These are phyloP conservation scores for Zygosaccharomyces bisporus DNA, from an alignment of 805 yeast species.

Conservation along the genomic window DNA sequence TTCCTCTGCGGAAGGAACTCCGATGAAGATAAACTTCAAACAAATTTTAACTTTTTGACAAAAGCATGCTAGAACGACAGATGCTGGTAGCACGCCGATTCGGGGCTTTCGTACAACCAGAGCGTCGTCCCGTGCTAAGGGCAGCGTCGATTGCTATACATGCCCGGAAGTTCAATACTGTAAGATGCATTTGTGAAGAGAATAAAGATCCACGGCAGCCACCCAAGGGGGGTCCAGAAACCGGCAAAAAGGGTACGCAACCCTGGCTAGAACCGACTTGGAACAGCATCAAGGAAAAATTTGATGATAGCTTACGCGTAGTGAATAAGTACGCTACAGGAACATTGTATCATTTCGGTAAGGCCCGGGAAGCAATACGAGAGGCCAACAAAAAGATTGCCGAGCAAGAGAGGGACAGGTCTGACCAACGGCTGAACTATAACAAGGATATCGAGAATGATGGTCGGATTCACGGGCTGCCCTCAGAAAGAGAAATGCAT, in stretches of 20 bases:
- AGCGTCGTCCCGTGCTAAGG: background rate
- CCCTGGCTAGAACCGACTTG: slow-evolving; percentile 14
- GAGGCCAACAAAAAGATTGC: slow-evolving; percentile 38
- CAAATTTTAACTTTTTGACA: background rate
- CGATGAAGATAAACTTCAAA: background rate
- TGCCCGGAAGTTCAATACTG: slow-evolving; percentile 1
- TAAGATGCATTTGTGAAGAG: slow-evolving; percentile 4
- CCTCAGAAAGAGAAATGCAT: slow-evolving; percentile 44
- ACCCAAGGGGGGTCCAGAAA: background rate
- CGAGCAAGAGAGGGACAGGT: slow-evolving; percentile 37
- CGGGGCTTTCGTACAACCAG: background rate
- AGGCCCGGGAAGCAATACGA: slow-evolving; percentile 37
- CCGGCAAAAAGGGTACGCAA: slow-evolving; percentile 8
- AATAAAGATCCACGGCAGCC: slow-evolving; percentile 3
- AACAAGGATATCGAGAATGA: slow-evolving; percentile 37
- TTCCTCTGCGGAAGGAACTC: background rate
- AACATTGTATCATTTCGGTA: slow-evolving; percentile 20
- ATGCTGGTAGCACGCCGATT: slow-evolving; percentile 6
- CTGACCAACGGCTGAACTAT: slow-evolving; percentile 34
- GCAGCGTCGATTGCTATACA: background rate
- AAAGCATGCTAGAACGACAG: background rate
- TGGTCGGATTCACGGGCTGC: slow-evolving; percentile 38
- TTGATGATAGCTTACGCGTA: slow-evolving; percentile 9
- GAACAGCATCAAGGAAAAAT: slow-evolving; percentile 14
- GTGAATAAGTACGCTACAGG: slow-evolving; percentile 18